Percentiles rank a stretch among this genome's conserved stretches.
Evolutionary conservation across 2,329 filamentous ascomycete species (phyloP).

Genomic region (Fusarium ambrosium): DNA sequence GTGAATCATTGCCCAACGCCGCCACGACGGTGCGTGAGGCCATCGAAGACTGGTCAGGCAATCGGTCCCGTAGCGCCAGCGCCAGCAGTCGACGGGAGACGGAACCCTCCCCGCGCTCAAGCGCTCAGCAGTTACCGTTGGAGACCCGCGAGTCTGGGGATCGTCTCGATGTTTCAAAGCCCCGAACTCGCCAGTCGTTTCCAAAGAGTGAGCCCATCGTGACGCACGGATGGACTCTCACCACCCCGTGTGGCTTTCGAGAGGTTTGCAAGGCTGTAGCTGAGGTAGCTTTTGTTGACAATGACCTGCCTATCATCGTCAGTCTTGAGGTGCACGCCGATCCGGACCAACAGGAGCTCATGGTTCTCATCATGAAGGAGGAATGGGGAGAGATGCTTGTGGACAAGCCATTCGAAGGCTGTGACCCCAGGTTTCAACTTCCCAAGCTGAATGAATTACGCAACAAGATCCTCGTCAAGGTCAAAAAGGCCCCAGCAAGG

Average conservation of each 20-base stretch:
- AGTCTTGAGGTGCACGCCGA: constrained; percentile 93
- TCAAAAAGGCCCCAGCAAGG: constrained; percentile 70
- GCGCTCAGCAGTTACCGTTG: constrained; percentile 41
- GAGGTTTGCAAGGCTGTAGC: constrained; percentile 86
- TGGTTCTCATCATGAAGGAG: constrained; percentile 94
- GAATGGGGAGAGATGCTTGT: constrained; percentile 85
- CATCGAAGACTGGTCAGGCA: constrained; percentile 50
- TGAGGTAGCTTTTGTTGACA: constrained; percentile 82
- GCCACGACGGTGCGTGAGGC: constrained; percentile 57
- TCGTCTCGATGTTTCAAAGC: constrained; percentile 49
- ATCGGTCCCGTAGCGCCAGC: constrained; percentile 58
- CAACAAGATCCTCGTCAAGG: constrained; percentile 87
- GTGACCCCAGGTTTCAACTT: constrained; percentile 68
- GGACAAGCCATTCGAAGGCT: constrained; percentile 65
- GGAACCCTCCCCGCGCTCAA: constrained; percentile 50
- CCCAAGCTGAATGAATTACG: constrained; percentile 79
- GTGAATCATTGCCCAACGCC: constrained; percentile 60
- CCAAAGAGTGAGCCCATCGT: constrained; percentile 79
- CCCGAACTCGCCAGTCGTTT: constrained; percentile 42
- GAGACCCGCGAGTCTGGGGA: constrained; percentile 53
- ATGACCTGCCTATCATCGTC: constrained; percentile 86
- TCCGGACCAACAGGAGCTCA: constrained; percentile 85
- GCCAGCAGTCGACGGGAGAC: constrained; percentile 51
- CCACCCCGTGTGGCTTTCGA: constrained; percentile 86
- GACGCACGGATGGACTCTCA: constrained; percentile 86